These are phyloP conservation scores for Rhododendron kiyosumense DNA, from an alignment of 148 eudicot genomes.

Conservation along the genomic window DNA sequence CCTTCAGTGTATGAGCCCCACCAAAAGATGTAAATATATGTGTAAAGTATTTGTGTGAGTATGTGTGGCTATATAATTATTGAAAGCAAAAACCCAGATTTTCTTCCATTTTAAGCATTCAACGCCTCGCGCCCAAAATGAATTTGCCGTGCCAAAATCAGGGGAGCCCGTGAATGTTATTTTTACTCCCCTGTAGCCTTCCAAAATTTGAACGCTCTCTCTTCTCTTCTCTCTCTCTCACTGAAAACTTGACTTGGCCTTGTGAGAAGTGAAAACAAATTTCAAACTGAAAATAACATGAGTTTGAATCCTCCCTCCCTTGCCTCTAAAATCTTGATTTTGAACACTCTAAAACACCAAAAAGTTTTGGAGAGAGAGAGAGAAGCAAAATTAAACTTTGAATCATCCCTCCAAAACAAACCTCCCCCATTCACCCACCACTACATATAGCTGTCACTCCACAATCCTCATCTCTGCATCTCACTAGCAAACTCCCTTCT, in stretches of 20 bases:
- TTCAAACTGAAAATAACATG: background rate
- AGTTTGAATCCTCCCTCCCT: background rate
- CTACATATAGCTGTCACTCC: background rate
- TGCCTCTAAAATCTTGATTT: background rate
- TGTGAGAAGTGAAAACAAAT: background rate
- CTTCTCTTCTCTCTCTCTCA: background rate
- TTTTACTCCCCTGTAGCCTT: background rate
- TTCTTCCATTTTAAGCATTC: too few relatives aligned
- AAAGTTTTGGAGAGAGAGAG: background rate
- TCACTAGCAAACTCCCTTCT: background rate
- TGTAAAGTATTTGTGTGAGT: too few relatives aligned
- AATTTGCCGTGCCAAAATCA: background rate
- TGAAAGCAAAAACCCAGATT: too few relatives aligned
- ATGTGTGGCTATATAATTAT: too few relatives aligned
- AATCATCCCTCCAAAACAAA: constrained; percentile 2
- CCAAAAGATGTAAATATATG: too few relatives aligned
- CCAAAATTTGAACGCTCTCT: background rate
- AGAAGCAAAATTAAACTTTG: background rate
- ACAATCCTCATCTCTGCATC: background rate
- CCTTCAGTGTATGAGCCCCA: too few relatives aligned
- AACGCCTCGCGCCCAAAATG: background rate
- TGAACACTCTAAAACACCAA: background rate
- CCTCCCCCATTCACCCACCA: background rate
- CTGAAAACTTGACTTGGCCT: background rate
- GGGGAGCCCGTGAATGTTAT: background rate